Evolutionary conservation across 805 yeast genomes (phyloP), one percentile per base, ranked within the genome.

Genomic region (Ogataea nakhonphanomensis): DNA sequence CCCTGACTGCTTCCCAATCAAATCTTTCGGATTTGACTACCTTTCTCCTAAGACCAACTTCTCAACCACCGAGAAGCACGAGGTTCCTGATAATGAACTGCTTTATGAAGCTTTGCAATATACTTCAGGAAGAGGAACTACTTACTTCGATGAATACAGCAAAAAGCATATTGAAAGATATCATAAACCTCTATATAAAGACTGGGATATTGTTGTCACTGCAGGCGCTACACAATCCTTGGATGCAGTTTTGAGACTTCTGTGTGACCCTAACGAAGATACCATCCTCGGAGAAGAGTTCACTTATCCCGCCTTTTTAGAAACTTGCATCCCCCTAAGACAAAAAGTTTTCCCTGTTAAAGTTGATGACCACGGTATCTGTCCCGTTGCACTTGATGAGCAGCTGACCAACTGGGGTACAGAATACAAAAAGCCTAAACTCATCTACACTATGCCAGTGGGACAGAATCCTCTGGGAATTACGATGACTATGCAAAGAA

Each of bases 151-250:
- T 33, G 41, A 55, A 3, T 76, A 70, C 59, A 45, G 70, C 42
- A 64, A 54, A 43, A 63, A 65, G 20, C 78, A 76, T 55, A 68
- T 76, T 15, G 46, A 43, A 11, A 38, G 55, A 44, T 65, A 68
- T 40, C 80, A 75, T 55, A 54, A 58, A 15, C 70, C 71, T n/a
- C 62, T 62, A 4, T 76, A 74, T 45, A 52, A 55, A 10, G 71
- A 83, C 59, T 90, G 96, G 96, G 81, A 74, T 49, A 62, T 78
- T 25, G 64, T 88, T 26, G 64, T 81, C 49, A 76, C 87, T 36
- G 74, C 81, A 9, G 98, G 98, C 49, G 87, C 86, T 67, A 90
- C 97, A n/a, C 87, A 85, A 62, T 76, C 86, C 5, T 81, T 95
- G 82, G 96, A 90, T 54, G 75, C 93, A 3, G 71, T 80, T 17